Evolutionary conservation across 2,329 filamentous ascomycete species (phyloP).

Genomic region (Sporothrix phasma): DNA sequence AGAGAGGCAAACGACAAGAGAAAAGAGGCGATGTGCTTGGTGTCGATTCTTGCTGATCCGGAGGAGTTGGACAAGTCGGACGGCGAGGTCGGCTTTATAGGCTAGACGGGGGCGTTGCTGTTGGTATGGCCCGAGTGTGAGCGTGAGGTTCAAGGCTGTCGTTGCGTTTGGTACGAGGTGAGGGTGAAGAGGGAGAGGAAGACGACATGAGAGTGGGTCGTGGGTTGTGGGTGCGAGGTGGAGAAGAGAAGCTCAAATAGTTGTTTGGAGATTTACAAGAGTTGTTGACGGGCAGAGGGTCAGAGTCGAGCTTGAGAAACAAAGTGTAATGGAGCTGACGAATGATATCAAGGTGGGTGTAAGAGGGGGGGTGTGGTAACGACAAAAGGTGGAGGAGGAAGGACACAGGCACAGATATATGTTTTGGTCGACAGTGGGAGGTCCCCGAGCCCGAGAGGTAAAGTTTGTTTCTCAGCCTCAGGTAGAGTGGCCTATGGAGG

Average conservation of each 20-base stretch:
- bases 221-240: neutral
- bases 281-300: neutral
- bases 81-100: slow-evolving; percentile 4
- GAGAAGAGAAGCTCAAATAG: neutral
- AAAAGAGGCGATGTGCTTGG: neutral
- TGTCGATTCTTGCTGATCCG: slow-evolving; percentile 6
- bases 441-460: slow-evolving; percentile 7
- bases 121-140: neutral
- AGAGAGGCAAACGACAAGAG: neutral
- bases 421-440: slow-evolving; percentile 10
- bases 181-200: neutral
- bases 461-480: slow-evolving; percentile 17
- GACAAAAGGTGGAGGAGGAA: neutral
- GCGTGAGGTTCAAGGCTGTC: neutral
- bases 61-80: neutral
- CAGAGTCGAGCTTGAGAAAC: neutral
- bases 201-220: neutral
- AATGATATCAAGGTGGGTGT: neutral
- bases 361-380: neutral
- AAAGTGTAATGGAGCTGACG: neutral
- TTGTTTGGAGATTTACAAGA: slow-evolving; percentile 1
- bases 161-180: no score
- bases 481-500: slow-evolving; percentile 5
- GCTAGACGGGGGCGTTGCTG: neutral
- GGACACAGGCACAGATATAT: slow-evolving; percentile 11